These are phyloP conservation scores for Suhomyces yuchorum DNA, from an alignment of 1,139 yeast species.

Conservation along the genomic window DNA sequence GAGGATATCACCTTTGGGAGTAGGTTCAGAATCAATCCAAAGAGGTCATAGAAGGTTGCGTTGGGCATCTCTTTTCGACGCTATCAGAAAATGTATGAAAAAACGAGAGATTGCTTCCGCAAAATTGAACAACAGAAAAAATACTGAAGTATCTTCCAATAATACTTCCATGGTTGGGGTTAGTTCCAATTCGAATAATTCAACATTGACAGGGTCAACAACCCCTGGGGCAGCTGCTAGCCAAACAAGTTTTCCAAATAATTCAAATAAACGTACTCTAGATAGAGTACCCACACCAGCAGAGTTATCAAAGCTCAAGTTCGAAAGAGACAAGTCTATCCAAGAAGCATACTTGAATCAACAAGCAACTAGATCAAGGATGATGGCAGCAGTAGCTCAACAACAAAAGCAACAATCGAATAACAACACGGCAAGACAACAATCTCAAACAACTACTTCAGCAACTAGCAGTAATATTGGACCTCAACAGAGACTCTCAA, in stretches of 20 bases:
- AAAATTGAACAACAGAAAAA: conserved; percentile 36
- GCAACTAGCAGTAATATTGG: conserved; percentile 6
- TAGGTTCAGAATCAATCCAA: conserved; percentile 87
- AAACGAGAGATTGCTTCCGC: conserved; percentile 66
- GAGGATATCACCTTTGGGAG: conserved; percentile 88
- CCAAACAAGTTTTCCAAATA: not conserved
- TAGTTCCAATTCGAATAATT: conserved; percentile 5
- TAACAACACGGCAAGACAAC: conserved; percentile 4
- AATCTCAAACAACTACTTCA: not conserved
- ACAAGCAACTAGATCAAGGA: conserved; percentile 42
- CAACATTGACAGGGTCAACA: conserved; percentile 7
- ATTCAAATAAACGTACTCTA: conserved; percentile 23
- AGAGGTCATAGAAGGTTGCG: conserved; percentile 87
- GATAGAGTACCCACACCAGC: conserved; percentile 71
- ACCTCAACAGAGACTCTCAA: conserved; percentile 13
- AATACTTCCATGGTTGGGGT: conserved; percentile 7
- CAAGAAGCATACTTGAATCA: conserved; percentile 70
- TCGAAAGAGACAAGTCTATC: conserved; percentile 80
- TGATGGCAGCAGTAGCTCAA: conserved; percentile 46
- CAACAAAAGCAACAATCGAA: conserved; percentile 30
- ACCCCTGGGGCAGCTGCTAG: not conserved
- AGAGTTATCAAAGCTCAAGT: conserved; percentile 77
- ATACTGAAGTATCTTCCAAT: conserved; percentile 40
- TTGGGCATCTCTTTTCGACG: conserved; percentile 98
- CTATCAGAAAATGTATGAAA: conserved; percentile 85